A percentile compares a stretch with the other conserved stretches of the same genome.
Conservation (phyloP, 805 yeast genomes). For the Candida nonsorbophila region DNA sequence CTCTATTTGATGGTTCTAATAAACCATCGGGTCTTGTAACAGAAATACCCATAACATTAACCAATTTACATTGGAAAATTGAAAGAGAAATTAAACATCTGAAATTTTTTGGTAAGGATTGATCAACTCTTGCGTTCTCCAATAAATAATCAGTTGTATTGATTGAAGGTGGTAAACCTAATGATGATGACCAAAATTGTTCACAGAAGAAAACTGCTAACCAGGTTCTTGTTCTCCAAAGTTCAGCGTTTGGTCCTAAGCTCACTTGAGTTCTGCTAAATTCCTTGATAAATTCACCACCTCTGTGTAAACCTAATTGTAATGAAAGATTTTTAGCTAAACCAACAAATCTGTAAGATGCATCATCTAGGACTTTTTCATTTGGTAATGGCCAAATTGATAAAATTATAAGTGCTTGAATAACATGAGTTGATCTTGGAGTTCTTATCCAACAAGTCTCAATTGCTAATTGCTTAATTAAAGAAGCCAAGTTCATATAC, state of each 20-base stretch:
- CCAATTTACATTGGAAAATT: constrained; percentile 78
- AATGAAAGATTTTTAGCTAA: constrained; percentile 78
- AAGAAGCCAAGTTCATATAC: constrained; percentile 67
- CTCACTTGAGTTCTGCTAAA: constrained; percentile 86
- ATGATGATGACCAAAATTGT: constrained; percentile 82
- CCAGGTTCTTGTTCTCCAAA: constrained; percentile 95
- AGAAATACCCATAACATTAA: constrained; percentile 81
- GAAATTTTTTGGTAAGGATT: constrained; percentile 60
- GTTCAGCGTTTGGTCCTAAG: constrained; percentile 79
- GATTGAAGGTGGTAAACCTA: constrained; percentile 84
- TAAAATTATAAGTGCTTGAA: constrained; percentile 81
- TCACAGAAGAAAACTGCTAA: constrained; percentile 81
- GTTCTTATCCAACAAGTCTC: constrained; percentile 92
- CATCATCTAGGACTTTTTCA: constrained; percentile 86
- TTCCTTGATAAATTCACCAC: constrained; percentile 84
- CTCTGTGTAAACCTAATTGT: constrained; percentile 83
- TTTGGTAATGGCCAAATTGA: constrained; percentile 92
- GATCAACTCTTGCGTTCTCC: constrained; percentile 71
- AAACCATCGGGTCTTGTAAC: constrained; percentile 85
- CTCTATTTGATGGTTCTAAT: constrained; percentile 76
- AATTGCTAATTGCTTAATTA: constrained; percentile 81
- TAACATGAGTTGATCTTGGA: constrained; percentile 89
- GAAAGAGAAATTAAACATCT: constrained; percentile 69
- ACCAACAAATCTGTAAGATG: constrained; percentile 84
- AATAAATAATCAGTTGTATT: constrained; percentile 73